phyloP scores from a whole-genome alignment of 257 asterid species.

The Ehretia macrophylla region DNA sequence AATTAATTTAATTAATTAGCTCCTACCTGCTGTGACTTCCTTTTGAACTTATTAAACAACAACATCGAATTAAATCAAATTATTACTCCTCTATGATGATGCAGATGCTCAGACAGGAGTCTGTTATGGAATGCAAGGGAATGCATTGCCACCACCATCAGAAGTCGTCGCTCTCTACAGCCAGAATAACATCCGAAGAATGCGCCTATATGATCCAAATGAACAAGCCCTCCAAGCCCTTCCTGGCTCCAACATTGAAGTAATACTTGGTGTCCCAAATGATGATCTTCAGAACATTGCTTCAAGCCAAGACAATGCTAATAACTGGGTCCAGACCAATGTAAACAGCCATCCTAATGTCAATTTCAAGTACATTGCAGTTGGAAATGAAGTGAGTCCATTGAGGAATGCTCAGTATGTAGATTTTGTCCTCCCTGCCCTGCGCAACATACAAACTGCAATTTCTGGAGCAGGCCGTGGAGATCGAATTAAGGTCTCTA shows the following conservation, averaged over 20 bases:
- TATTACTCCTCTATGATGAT: neutral
- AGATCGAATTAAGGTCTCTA: slow-evolving; percentile 31
- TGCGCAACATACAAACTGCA: slow-evolving; percentile 23
- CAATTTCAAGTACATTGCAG: slow-evolving; percentile 31
- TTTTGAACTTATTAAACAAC: too few relatives aligned
- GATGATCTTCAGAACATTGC: slow-evolving; percentile 30
- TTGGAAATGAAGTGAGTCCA: slow-evolving; percentile 45
- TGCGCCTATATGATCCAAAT: slow-evolving; percentile 22
- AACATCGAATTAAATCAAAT: too few relatives aligned
- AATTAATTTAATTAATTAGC: too few relatives aligned
- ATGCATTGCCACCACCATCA: slow-evolving; percentile 15
- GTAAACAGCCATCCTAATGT: slow-evolving; percentile 23
- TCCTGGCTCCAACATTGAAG: slow-evolving; percentile 18
- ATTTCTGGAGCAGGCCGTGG: slow-evolving; percentile 5
- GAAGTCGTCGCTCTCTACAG: slow-evolving; percentile 22
- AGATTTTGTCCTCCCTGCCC: slow-evolving; percentile 22
- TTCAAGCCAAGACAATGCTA: slow-evolving; percentile 21
- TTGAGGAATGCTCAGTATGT: neutral
- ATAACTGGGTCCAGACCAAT: slow-evolving; percentile 30
- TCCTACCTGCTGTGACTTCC: too few relatives aligned
- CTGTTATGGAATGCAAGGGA: slow-evolving; percentile 20
- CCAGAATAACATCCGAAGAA: slow-evolving; percentile 17
- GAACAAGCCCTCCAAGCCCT: slow-evolving; percentile 17
- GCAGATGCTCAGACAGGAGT: slow-evolving; percentile 16
- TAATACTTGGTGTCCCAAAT: slow-evolving; percentile 39